Base-by-base conservation (phyloP, 129 eudicot genomes). In the Pseudognaphalium luteoalbum region DNA sequence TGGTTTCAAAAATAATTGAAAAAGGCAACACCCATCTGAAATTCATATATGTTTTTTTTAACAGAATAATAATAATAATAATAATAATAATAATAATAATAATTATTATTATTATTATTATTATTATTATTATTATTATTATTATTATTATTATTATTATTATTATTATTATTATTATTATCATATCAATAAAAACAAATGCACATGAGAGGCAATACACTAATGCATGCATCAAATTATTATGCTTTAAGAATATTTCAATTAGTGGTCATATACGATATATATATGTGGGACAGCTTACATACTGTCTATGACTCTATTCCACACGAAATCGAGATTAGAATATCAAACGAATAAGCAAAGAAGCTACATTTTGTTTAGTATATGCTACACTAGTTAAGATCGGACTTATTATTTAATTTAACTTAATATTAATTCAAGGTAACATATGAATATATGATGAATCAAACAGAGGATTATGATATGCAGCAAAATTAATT, bases 151-250 rank as follows among this genome's bases (percentile, higher is more conserved):
- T n/a, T n/a, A n/a, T n/a, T n/a, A n/a, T n/a, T n/a, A n/a, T n/a
- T n/a, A n/a, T n/a, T n/a, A n/a, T n/a, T n/a, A n/a, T n/a, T n/a
- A n/a, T n/a, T n/a, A n/a, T n/a, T n/a, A n/a, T n/a, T n/a, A n/a
- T n/a, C n/a, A n/a, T n/a, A 63, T 29, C 15, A 74, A 80, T 80
- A 67, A 66, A 80, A 80, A 73, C 75, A 73, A 80, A 74, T 20
- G 25, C 74, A 58, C 80, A 80, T 80, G 83, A 73, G 64, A 67
- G 63, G 7, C 76, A 73, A 66, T 66, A 66, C 72, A 65, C 0
- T 25, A 25, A 25, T 25, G 1, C 28, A 25, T 37, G 58, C 20
- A 34, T 35, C 17, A 54, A 34, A 37, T 79, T 73, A 72, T 72
- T 72, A 21, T 35, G 51, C 47, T 52, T 35, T 30, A 70, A 29